A percentile compares a stretch with the other conserved stretches of the same genome.
These are phyloP conservation scores for Aspergillus pseudoviridinutans DNA, from an alignment of 2,329 filamentous ascomycete genomes.

Conservation along the genomic window DNA sequence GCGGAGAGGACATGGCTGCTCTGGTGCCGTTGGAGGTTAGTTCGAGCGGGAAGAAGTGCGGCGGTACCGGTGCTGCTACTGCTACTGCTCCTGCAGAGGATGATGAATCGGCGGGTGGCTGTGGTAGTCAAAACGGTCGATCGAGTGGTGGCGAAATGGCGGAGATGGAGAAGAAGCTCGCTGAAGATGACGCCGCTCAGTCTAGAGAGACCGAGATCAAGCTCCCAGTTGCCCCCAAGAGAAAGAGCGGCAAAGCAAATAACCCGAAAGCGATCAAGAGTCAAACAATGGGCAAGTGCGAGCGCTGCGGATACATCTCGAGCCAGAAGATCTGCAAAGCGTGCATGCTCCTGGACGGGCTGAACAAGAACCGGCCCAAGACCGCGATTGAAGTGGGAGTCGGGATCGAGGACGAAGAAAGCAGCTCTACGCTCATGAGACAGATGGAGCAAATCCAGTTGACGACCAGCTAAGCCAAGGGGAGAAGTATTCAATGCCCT, in stretches of 20 bases:
- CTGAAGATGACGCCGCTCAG: conserved; percentile 58
- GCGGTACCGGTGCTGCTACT: conserved; percentile 19
- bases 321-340: conserved; percentile 93
- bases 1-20: conserved; percentile 92
- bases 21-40: conserved; percentile 65
- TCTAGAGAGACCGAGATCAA: conserved; percentile 65
- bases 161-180: conserved; percentile 71
- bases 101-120: conserved; percentile 60
- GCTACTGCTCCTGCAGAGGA: conserved; percentile 40
- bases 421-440: conserved; percentile 48
- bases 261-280: conserved; percentile 56
- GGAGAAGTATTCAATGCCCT: background rate
- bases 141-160: conserved; percentile 73
- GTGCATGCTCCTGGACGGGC: conserved; percentile 78
- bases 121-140: conserved; percentile 66
- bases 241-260: conserved; percentile 19
- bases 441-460: conserved; percentile 48
- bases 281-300: conserved; percentile 68
- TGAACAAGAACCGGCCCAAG: conserved; percentile 69
- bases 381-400: conserved; percentile 42
- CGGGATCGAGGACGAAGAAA: conserved; percentile 47
- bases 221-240: conserved; percentile 20
- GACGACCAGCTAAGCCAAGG: conserved; percentile 29
- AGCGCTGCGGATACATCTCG: conserved; percentile 89
- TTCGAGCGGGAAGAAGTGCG: conserved; percentile 13